phyloP scores from a whole-genome alignment of 176 grass and related monocot species.

The Tillandsia fasciculata region DNA sequence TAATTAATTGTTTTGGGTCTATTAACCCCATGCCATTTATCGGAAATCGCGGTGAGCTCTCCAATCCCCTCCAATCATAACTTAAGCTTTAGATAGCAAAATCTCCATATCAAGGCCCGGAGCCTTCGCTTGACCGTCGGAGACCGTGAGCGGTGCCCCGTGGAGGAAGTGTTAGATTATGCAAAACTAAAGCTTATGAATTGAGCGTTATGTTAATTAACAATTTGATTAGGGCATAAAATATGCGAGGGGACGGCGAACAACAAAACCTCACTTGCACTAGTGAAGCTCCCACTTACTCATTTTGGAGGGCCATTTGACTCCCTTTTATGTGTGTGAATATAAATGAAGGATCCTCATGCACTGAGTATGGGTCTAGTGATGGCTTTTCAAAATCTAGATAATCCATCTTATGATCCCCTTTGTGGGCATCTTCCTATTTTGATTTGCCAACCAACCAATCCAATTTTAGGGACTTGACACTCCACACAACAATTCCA shows the following conservation, averaged over 20 bases:
- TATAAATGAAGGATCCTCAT: constrained; percentile 13
- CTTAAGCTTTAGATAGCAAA: background rate
- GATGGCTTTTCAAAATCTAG: constrained; percentile 23
- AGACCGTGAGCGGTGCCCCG: no score
- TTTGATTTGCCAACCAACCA: constrained; percentile 17
- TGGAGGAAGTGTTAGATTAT: no score
- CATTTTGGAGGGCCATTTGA: constrained; percentile 1
- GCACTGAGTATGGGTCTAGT: background rate
- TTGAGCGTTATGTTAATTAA: background rate
- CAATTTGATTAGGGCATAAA: background rate
- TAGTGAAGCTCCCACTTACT: constrained; percentile 49
- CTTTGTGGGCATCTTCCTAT: background rate
- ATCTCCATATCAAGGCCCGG: background rate
- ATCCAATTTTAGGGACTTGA: background rate
- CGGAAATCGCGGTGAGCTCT: background rate
- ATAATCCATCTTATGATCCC: background rate
- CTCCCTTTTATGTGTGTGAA: background rate
- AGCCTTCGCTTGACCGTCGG: background rate
- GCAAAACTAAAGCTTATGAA: background rate
- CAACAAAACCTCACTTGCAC: background rate
- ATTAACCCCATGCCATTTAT: no score
- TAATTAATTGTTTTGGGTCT: no score
- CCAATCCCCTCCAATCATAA: background rate
- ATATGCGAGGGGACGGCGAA: background rate
- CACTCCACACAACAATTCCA: background rate